Base-by-base conservation (phyloP, 257 asterid species). In the Lycium ferocissimum region DNA sequence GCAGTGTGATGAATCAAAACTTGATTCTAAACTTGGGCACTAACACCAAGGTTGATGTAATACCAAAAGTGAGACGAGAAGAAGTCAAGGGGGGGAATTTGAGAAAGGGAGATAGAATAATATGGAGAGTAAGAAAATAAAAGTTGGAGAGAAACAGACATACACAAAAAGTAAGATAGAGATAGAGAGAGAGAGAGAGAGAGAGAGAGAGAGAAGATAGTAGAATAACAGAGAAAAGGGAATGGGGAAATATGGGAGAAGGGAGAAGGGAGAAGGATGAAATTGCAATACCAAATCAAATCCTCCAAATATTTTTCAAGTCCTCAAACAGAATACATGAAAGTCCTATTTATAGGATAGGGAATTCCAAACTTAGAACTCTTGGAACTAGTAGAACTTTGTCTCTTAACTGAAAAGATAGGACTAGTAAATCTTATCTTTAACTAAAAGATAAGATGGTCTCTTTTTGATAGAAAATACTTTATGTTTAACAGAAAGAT, bases 401-500 rank as follows among this genome's bases (percentile, higher is more conserved):
- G n/a, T 15, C 58, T 45, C 33, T 72, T 5, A 43, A 12, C 80
- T 72, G 47, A 47, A 11, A 11, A 73, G 59, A 47, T 45, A 73
- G 80, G 53, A 73, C 80, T 11, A 10, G 10, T n/a, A 45, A 56
- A 20, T 73, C n/a, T 71, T n/a, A 47, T 73, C n/a, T 73, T n/a
- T 73, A 47, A 10, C 59, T 73, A 45, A 73, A 73, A 73, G 58
- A 45, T 72, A 45, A 18, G 80, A 47, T 47, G 38, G 59, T 73
- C 59, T 73, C 37, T 45, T 73, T 18, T 73, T 47, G 6, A 2
- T 73, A 20, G 80, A 47, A 45, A 45, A 72, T 9, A 11, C 18
- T 71, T 13, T 18, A 40, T 9, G 33, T 54, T 12, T n/a, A 45
- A 73, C 80, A 20, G 40, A 72, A 71, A n/a, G 58, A 11, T 20